phyloP scores from a whole-genome alignment of 1,139 yeast species.

The Magnusiomyces sp. region DNA sequence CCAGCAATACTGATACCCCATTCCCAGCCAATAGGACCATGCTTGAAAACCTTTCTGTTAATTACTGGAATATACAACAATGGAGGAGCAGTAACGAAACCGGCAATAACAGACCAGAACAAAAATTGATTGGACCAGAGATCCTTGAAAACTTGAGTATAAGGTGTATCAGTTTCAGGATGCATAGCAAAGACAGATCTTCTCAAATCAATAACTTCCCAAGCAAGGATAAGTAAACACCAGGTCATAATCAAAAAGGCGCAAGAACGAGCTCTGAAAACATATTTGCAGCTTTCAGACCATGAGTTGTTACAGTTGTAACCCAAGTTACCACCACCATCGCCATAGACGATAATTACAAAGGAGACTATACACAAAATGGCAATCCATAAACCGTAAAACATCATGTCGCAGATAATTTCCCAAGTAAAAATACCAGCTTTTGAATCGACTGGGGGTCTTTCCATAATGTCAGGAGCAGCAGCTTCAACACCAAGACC shows the following conservation, averaged over 20 bases:
- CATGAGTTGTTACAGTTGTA: conserved; percentile 48
- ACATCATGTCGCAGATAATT: conserved; percentile 63
- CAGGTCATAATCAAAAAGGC: conserved; percentile 85
- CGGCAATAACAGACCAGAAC: conserved; percentile 75
- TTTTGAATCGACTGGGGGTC: conserved; percentile 52
- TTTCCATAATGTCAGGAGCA: conserved; percentile 54
- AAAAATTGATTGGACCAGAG: conserved; percentile 70
- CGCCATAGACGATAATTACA: conserved; percentile 50
- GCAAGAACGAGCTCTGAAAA: conserved; percentile 72
- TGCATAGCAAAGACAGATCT: conserved; percentile 70
- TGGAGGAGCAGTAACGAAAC: conserved; percentile 69
- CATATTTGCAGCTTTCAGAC: conserved; percentile 47
- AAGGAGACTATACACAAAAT: conserved; percentile 61
- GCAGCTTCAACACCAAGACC: conserved; percentile 74
- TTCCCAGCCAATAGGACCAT: conserved; percentile 65
- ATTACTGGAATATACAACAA: conserved; percentile 83
- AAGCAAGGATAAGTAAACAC: conserved; percentile 79
- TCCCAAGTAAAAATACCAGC: conserved; percentile 61
- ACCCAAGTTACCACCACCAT: conserved; percentile 64
- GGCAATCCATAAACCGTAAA: conserved; percentile 70
- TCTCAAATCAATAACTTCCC: conserved; percentile 80
- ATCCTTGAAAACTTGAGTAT: conserved; percentile 52
- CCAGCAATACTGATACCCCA: conserved; percentile 76
- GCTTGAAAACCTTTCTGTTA: conserved; percentile 68
- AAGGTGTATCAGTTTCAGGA: conserved; percentile 54